Percentiles rank a stretch among this genome's conserved stretches.
Evolutionary conservation across 1,284 basidiomycete genomes (phyloP).

Genomic region (Bjerkandera adusta): DNA sequence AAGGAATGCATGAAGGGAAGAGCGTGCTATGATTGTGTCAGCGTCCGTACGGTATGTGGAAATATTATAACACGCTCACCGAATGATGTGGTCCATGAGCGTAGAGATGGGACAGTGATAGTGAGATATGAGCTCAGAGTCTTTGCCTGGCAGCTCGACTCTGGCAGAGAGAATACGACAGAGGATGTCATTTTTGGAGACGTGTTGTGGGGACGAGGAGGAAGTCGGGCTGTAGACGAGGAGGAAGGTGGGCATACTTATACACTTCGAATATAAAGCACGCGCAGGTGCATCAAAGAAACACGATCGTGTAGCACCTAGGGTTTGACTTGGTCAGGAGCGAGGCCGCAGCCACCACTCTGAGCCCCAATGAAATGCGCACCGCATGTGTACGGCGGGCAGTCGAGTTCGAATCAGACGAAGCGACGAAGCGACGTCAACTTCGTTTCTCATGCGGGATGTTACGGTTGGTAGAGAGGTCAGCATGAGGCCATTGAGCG

Average conservation of each 20-base stretch:
- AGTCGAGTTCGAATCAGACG: too few relatives aligned
- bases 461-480: too few relatives aligned
- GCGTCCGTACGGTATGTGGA: background rate
- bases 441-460: too few relatives aligned
- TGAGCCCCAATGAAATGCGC: too few relatives aligned
- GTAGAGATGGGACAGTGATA: slow-evolving; percentile 7
- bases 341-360: too few relatives aligned
- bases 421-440: too few relatives aligned
- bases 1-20: slow-evolving; percentile 60
- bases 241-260: background rate
- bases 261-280: too few relatives aligned
- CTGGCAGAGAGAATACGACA: slow-evolving; percentile 3
- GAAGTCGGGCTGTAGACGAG: background rate
- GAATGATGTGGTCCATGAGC: slow-evolving; percentile 8
- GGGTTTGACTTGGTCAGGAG: too few relatives aligned
- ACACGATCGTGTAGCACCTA: too few relatives aligned
- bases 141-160: slow-evolving; percentile 3
- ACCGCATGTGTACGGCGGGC: too few relatives aligned
- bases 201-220: background rate
- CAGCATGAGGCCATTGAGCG: too few relatives aligned
- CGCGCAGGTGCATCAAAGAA: too few relatives aligned
- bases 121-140: slow-evolving; percentile 4
- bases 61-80: background rate
- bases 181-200: slow-evolving; percentile 5
- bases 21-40: slow-evolving; percentile 45